Conservation (phyloP, 164 flowering plant genomes). For the grape (Vitis vinifera) region ASM3070453v1 NC_081817.1:29523501-29524000, state of each 20-base stretch:
- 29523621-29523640: no score
- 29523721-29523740: neutral
- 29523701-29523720: neutral
- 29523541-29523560: no score
- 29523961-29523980: neutral
- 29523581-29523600: no score
- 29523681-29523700: no score
- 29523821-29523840: constrained; percentile 87
- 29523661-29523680: no score
- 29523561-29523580: no score
- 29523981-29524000: neutral
- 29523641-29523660: no score
- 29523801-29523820: constrained; percentile 89
- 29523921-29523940: neutral
- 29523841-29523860: constrained; percentile 76
- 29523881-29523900: constrained; percentile 66
- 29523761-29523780: constrained; percentile 20
- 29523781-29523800: constrained; percentile 81
- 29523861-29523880: constrained; percentile 50
- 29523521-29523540: no score
- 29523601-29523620: no score
- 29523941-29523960: no score
- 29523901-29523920: neutral
- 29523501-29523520: no score
- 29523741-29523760: neutral